Percentiles rank a stretch among this genome's conserved stretches.
These are phyloP conservation scores for Ampelocalamus luodianensis DNA, from an alignment of 176 grass and related monocot species.

Conservation along the genomic window DNA sequence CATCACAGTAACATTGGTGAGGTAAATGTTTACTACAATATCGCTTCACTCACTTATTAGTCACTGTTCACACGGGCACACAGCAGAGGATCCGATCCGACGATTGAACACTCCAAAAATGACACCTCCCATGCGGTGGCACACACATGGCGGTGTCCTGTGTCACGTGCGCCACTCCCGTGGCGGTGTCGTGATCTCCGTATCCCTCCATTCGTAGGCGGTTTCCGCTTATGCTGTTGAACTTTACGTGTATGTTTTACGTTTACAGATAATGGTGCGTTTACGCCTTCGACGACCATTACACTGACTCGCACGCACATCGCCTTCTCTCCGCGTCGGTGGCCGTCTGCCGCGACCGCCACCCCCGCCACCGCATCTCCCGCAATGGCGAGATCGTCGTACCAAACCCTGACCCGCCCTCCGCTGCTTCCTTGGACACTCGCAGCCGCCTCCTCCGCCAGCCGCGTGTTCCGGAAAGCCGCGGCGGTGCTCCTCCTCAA, in stretches of 20 bases:
- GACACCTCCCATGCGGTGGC: slow-evolving; percentile 27
- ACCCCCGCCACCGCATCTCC: neutral
- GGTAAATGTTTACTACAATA: too few relatives aligned
- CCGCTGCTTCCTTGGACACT: neutral
- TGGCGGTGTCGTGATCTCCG: neutral
- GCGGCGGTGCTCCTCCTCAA: slow-evolving; percentile 41
- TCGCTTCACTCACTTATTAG: too few relatives aligned
- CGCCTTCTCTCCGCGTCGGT: neutral
- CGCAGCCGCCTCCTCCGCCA: neutral
- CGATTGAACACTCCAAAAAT: neutral
- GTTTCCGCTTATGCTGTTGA: neutral
- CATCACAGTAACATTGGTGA: too few relatives aligned
- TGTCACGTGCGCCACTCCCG: neutral
- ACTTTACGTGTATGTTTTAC: neutral
- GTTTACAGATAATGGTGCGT: fast-evolving
- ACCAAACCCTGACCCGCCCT: neutral
- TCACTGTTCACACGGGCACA: too few relatives aligned
- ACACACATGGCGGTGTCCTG: neutral
- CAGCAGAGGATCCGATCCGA: neutral
- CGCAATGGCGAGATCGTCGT: slow-evolving; percentile 41
- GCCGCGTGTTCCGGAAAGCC: slow-evolving; percentile 10
- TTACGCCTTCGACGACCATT: slow-evolving; percentile 10
- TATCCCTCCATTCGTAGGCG: neutral
- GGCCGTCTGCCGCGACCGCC: neutral
- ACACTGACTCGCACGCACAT: neutral